These are phyloP conservation scores for Kurtzmaniella quercitrusa DNA, from an alignment of 1,139 yeast species.

Conservation along the genomic window DNA sequence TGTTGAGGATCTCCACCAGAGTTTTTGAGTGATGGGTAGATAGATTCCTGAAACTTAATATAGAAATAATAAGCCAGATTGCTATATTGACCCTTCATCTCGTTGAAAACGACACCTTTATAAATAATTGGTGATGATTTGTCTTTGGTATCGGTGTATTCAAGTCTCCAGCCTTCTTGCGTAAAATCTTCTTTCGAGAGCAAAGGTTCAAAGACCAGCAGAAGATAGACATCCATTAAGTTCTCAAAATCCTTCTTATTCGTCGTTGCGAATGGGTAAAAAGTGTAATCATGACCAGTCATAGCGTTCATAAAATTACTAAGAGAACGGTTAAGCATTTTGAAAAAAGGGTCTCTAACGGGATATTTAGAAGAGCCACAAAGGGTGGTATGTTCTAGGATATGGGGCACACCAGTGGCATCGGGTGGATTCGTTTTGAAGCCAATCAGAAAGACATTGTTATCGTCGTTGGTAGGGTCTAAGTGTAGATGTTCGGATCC, in stretches of 20 bases:
- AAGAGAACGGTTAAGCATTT: slow-evolving; percentile 83
- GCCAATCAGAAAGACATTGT: slow-evolving; percentile 84
- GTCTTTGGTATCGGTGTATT: slow-evolving; percentile 61
- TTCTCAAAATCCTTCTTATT: slow-evolving; percentile 77
- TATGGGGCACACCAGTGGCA: slow-evolving; percentile 92
- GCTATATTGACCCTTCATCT: slow-evolving; percentile 97
- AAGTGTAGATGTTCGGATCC: slow-evolving; percentile 84
- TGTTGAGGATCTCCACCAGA: slow-evolving; percentile 92
- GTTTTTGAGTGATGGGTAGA: slow-evolving; percentile 79
- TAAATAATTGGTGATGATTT: slow-evolving; percentile 57
- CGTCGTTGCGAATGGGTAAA: slow-evolving; percentile 94
- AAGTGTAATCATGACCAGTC: slow-evolving; percentile 97
- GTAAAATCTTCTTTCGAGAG: slow-evolving; percentile 75
- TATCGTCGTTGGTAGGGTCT: slow-evolving; percentile 67
- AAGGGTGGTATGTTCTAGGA: slow-evolving; percentile 88
- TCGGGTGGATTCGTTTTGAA: slow-evolving; percentile 95
- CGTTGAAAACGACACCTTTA: slow-evolving; percentile 96
- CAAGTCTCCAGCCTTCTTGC: slow-evolving; percentile 99
- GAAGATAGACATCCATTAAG: slow-evolving; percentile 82
- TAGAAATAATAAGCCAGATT: slow-evolving; percentile 83
- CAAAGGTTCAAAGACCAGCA: slow-evolving; percentile 81
- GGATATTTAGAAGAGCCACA: slow-evolving; percentile 92
- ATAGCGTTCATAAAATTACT: slow-evolving; percentile 98
- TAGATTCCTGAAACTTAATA: slow-evolving; percentile 78
- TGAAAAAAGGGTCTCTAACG: slow-evolving; percentile 95